Evolutionary conservation across 2,329 filamentous ascomycete species (phyloP), one percentile per base, ranked within the genome.

Genomic region (Stemphylium lycopersici): DNA sequence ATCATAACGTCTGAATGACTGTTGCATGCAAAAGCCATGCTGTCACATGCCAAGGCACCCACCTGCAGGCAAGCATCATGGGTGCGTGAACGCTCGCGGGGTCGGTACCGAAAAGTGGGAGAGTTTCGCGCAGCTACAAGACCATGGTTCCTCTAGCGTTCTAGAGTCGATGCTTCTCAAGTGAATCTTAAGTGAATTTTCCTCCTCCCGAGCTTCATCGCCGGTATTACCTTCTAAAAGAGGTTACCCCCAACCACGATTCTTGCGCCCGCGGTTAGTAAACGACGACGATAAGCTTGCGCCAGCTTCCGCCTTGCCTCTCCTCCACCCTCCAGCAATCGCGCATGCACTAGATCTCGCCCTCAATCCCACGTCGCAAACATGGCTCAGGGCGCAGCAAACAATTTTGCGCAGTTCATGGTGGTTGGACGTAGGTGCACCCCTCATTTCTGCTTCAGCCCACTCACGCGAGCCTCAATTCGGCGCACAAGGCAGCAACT

Each of bases 381-480:
- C 20, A 75, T 75, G 73, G 63, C 47, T 13, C 47, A 34, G 34
- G 52, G 47, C 22, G 52, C 65, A 50, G 61, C 68, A 41, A 71
- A 71, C 52, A 91, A 91, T 44, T 99, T 99, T 76, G 92, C 93
- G 77, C 97, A 95, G 41, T 97, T 96, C 74, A 88, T 99, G 78
- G 97, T 99, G 73, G 88, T 98, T 65, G 93, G 91, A 63, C 92
- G 93, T 97, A 84, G 74, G 91, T 86, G 46, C 36, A 52, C 32
- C 61, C 48, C 42, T 55, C 47, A 16, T 36, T 41, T 31, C 48
- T 31, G 59, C 53, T 46, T 51, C 46, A 50, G 31, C 32, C 51
- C 42, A 38, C 50, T 18, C 39, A 32, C 44, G 10, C 26, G 48
- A 44, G 31, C n/a, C 38, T 46, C 48, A 24, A 41, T 40, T 16